These are phyloP conservation scores for Lonicera japonica DNA, from an alignment of 129 eudicot genomes.

Conservation along the genomic window DNA sequence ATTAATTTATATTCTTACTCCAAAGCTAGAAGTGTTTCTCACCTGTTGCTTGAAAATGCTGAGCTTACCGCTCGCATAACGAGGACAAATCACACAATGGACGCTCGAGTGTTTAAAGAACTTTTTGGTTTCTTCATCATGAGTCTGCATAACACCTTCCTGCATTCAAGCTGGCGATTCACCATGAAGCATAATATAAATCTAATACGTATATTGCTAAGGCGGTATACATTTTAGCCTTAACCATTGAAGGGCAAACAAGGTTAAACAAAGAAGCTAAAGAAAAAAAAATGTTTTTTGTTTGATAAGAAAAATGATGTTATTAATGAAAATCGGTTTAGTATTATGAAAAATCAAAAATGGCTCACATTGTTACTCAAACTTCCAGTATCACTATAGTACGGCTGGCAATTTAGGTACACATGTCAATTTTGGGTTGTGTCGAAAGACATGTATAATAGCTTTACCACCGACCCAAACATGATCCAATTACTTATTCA, in stretches of 20 bases:
- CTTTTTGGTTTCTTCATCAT: slow-evolving; percentile 24
- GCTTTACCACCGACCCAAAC: too few relatives aligned
- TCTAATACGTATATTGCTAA: background rate
- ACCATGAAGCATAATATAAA: background rate
- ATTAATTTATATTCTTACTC: background rate
- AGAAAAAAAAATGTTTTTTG: background rate
- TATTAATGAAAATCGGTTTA: too few relatives aligned
- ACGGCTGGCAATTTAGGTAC: too few relatives aligned
- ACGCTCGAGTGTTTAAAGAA: slow-evolving; percentile 18
- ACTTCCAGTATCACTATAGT: too few relatives aligned
- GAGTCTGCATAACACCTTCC: slow-evolving; percentile 25
- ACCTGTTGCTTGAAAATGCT: slow-evolving; percentile 25
- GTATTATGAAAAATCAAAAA: too few relatives aligned
- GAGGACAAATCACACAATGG: slow-evolving; percentile 25
- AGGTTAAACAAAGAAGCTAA: background rate
- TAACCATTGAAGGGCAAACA: background rate
- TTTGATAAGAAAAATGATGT: too few relatives aligned
- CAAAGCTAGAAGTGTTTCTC: slow-evolving; percentile 8
- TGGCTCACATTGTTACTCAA: too few relatives aligned
- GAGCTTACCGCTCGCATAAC: slow-evolving; percentile 23
- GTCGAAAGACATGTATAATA: too few relatives aligned
- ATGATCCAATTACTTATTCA: too few relatives aligned
- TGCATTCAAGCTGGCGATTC: slow-evolving; percentile 6
- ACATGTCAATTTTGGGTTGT: too few relatives aligned
- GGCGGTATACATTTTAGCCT: background rate